Evolutionary conservation across 352 stramenopile species (phyloP).

Genomic region (Elongisporangium prolatum): DNA sequence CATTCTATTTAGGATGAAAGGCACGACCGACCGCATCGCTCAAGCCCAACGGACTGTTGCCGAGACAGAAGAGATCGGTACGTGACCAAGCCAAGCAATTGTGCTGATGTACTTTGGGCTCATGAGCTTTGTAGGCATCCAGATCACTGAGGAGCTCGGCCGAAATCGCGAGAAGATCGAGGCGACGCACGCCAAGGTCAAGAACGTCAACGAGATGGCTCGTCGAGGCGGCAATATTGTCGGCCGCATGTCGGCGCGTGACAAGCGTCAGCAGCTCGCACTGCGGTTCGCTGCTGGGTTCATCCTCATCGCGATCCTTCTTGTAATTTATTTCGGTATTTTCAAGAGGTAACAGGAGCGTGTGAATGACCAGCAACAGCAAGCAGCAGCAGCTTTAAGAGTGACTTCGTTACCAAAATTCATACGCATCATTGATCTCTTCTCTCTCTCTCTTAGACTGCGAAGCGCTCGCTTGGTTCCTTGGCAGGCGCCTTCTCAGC

Average conservation of each 20-base stretch:
- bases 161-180: slow-evolving; percentile 86
- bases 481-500: slow-evolving; percentile 48
- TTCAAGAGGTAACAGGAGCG: slow-evolving; percentile 71
- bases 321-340: slow-evolving; percentile 88
- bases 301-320: slow-evolving; percentile 76
- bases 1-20: slow-evolving; percentile 60
- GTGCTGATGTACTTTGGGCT: background rate
- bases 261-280: slow-evolving; percentile 76
- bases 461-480: slow-evolving; percentile 60
- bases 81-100: slow-evolving; percentile 5
- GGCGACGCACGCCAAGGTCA: slow-evolving; percentile 78
- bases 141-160: slow-evolving; percentile 77
- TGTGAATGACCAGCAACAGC: slow-evolving; percentile 7
- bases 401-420: slow-evolving; percentile 6
- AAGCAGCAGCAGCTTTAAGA: background rate
- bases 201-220: slow-evolving; percentile 83
- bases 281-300: slow-evolving; percentile 69
- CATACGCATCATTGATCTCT: slow-evolving; percentile 10
- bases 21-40: slow-evolving; percentile 77
- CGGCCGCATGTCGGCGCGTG: slow-evolving; percentile 75
- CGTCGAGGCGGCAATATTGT: slow-evolving; percentile 78
- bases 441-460: slow-evolving; percentile 27
- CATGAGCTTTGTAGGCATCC: slow-evolving; percentile 34
- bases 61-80: slow-evolving; percentile 85
- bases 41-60: slow-evolving; percentile 73